Evolutionary conservation across 169 alveolate genomes (phyloP).

Genomic region (Plasmodium vinckei): DNA sequence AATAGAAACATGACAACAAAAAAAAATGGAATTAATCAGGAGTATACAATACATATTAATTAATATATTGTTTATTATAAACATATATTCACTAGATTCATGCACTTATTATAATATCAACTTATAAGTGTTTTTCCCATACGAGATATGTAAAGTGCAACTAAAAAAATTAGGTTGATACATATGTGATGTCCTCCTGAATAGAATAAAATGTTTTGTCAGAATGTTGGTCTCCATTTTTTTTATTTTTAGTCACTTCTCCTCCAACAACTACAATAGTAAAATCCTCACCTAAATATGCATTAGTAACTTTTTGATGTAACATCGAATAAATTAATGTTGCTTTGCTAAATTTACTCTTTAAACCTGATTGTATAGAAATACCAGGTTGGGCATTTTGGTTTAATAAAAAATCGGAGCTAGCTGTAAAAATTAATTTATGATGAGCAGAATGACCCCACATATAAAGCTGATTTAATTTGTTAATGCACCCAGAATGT

Average conservation of each 20-base stretch:
- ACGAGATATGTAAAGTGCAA: no score
- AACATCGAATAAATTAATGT: slow-evolving; percentile 82
- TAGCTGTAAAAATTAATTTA: slow-evolving; percentile 87
- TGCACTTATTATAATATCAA: no score
- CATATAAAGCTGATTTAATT: slow-evolving; percentile 85
- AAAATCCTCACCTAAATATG: slow-evolving; percentile 83
- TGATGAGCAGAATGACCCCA: slow-evolving; percentile 92
- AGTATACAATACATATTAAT: no score
- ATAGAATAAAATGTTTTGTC: slow-evolving; percentile 49
- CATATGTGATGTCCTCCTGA: slow-evolving; percentile 47
- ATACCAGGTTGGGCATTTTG: slow-evolving; percentile 89
- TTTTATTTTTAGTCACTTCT: slow-evolving; percentile 23
- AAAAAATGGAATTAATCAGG: neutral
- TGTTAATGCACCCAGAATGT: slow-evolving; percentile 87
- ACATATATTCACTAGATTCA: no score
- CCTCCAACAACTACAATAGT: slow-evolving; percentile 87
- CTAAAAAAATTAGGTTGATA: no score
- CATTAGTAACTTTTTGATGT: slow-evolving; percentile 85
- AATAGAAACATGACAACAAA: neutral
- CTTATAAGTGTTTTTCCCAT: no score
- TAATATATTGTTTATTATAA: no score
- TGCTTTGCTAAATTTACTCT: slow-evolving; percentile 78
- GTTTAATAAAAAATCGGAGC: slow-evolving; percentile 82
- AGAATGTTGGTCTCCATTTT: slow-evolving; percentile 31
- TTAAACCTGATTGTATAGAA: slow-evolving; percentile 86